These are phyloP conservation scores for Nothophaeocryptopus gaeumannii DNA, from an alignment of 2,329 filamentous ascomycete genomes.

Conservation along the genomic window DNA sequence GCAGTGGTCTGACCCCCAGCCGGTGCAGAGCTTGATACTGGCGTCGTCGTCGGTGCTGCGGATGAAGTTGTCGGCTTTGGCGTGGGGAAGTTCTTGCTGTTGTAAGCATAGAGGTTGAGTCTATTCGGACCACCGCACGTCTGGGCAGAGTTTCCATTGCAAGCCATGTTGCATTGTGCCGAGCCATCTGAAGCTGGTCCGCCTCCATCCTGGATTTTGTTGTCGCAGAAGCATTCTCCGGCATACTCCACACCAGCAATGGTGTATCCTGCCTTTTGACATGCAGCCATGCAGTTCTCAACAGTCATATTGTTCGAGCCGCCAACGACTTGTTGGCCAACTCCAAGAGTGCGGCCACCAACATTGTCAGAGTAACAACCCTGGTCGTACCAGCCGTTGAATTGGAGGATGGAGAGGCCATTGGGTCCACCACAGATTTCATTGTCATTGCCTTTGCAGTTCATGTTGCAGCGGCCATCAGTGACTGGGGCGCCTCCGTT, in stretches of 20 bases:
- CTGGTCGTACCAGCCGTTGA: constrained; percentile 27
- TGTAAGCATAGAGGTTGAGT: constrained; percentile 30
- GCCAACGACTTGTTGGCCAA: constrained; percentile 22
- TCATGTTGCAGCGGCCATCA: constrained; percentile 29
- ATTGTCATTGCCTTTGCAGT: constrained; percentile 27
- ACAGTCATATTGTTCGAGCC: constrained; percentile 20
- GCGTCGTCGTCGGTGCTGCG: not conserved
- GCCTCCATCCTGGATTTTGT: constrained; percentile 25
- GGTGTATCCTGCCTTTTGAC: constrained; percentile 30
- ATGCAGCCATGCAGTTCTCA: constrained; percentile 30
- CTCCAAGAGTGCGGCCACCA: constrained; percentile 21
- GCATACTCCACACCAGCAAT: constrained; percentile 33
- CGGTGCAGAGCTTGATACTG: not conserved
- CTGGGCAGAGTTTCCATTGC: constrained; percentile 27
- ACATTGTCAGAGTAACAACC: constrained; percentile 27
- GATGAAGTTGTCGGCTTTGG: not conserved
- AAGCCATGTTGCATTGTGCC: constrained; percentile 31
- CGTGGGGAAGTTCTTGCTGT: constrained; percentile 19
- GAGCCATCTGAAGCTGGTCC: constrained; percentile 25
- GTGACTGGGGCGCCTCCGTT: constrained; percentile 18
- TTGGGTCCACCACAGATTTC: constrained; percentile 30
- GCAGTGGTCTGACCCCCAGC: not conserved
- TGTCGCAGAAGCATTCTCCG: constrained; percentile 34
- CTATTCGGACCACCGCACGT: constrained; percentile 30
- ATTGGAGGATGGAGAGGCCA: constrained; percentile 24